A percentile compares a stretch with the other conserved stretches of the same genome.
phyloP scores from a whole-genome alignment of 2,329 filamentous ascomycete species.

The Lachnellula occidentalis region DNA sequence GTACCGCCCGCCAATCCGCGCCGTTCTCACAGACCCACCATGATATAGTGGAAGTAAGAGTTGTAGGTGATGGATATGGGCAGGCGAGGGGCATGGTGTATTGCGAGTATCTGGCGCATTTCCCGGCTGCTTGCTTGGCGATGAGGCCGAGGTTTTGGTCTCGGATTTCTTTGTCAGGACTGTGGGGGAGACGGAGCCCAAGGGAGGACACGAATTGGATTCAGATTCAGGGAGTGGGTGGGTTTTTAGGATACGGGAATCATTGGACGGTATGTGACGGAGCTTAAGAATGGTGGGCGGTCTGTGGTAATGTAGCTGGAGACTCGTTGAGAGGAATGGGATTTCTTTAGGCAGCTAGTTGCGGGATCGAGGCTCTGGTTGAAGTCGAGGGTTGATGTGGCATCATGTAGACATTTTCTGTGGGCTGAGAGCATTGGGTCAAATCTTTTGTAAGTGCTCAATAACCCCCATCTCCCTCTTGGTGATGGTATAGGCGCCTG shows the following conservation, averaged over 20 bases:
- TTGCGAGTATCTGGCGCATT: constrained; percentile 11
- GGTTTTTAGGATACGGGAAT: constrained; percentile 19
- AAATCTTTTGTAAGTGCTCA: too few species aligned
- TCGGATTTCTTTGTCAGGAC: constrained; percentile 14
- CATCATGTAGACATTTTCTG: too few species aligned
- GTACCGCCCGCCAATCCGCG: constrained; percentile 1
- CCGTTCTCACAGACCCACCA: constrained; percentile 9
- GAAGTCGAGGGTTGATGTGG: too few species aligned
- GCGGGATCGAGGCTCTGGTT: too few species aligned
- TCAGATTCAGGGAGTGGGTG: constrained; percentile 8
- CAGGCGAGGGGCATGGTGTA: constrained; percentile 6
- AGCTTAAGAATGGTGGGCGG: constrained; percentile 3
- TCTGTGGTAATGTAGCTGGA: neutral
- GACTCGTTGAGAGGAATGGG: neutral
- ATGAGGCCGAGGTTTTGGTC: constrained; percentile 9
- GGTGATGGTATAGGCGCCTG: too few species aligned
- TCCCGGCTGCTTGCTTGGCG: constrained; percentile 8
- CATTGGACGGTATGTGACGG: constrained; percentile 7
- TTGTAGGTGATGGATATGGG: constrained; percentile 5
- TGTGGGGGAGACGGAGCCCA: constrained; percentile 1
- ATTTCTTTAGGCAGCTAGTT: neutral
- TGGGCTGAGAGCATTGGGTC: too few species aligned
- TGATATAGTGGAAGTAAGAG: constrained; percentile 6
- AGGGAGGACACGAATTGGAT: constrained; percentile 8
- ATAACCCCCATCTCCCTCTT: too few species aligned